phyloP scores from a whole-genome alignment of 257 asterid genomes.

The Gentiana macrophylla region DNA sequence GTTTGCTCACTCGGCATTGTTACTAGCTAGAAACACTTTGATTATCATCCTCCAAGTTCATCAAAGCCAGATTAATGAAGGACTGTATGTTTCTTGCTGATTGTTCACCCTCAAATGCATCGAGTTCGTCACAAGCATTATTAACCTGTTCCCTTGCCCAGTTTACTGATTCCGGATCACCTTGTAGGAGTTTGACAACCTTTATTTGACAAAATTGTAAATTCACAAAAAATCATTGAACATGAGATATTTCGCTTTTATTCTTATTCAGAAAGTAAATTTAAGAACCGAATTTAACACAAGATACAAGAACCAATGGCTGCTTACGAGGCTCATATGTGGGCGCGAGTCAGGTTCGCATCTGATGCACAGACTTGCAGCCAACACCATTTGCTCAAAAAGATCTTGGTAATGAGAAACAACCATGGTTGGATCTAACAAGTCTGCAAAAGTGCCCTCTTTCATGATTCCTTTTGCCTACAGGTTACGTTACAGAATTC shows the following conservation, averaged over 20 bases:
- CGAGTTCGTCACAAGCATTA: conserved; percentile 26
- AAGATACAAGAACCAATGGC: too few relatives aligned
- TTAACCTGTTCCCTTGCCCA: conserved; percentile 55
- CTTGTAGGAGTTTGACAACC: conserved; percentile 71
- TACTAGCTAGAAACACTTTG: conserved; percentile 21
- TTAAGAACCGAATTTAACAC: conserved; percentile 19
- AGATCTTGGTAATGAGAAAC: conserved; percentile 39
- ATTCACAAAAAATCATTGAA: background rate
- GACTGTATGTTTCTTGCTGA: conserved; percentile 52
- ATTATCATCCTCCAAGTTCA: conserved; percentile 61
- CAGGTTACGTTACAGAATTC: background rate
- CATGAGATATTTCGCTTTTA: background rate
- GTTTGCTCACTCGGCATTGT: conserved; percentile 46
- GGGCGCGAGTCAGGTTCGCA: conserved; percentile 64
- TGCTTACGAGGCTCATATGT: conserved; percentile 27
- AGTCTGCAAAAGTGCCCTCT: conserved; percentile 39
- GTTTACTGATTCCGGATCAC: conserved; percentile 37
- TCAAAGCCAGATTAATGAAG: conserved; percentile 66
- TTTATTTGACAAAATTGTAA: conserved; percentile 6
- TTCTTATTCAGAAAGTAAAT: too few relatives aligned
- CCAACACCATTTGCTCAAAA: conserved; percentile 56
- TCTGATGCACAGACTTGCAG: conserved; percentile 78
- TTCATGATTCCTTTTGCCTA: conserved; percentile 67
- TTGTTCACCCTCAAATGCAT: conserved; percentile 30
- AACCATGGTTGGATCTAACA: conserved; percentile 51